Conservation (phyloP, 495 filamentous ascomycete genomes). For the Physcia stellaris region DNA sequence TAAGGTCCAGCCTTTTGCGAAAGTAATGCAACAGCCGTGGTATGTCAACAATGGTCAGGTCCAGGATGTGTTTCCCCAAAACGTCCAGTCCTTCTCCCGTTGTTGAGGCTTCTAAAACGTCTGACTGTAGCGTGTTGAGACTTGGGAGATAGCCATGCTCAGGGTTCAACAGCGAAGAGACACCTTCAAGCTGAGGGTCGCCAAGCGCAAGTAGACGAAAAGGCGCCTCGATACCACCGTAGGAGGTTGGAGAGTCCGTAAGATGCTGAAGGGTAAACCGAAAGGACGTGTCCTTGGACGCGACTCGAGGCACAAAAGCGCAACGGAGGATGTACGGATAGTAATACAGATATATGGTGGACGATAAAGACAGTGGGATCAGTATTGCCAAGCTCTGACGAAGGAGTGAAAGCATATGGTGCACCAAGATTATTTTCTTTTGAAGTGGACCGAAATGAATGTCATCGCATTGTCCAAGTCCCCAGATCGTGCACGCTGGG, state of each 20-base stretch:
- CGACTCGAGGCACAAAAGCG: constrained; percentile 49
- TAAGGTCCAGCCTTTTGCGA: constrained; percentile 71
- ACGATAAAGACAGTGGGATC: constrained; percentile 52
- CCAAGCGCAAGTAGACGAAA: constrained; percentile 84
- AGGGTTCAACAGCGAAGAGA: constrained; percentile 59
- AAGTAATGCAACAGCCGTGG: constrained; percentile 43
- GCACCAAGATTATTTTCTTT: too few relatives aligned
- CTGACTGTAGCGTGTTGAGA: constrained; percentile 33
- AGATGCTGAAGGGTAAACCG: constrained; percentile 24
- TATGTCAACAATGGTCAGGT: constrained; percentile 48
- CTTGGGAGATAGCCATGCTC: constrained; percentile 48
- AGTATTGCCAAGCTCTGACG: constrained; percentile 50
- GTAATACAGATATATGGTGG: constrained; percentile 69
- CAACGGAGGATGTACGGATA: constrained; percentile 77
- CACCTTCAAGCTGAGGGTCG: constrained; percentile 92
- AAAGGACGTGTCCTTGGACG: constrained; percentile 19
- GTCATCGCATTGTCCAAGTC: too few relatives aligned
- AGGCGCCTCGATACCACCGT: constrained; percentile 39
- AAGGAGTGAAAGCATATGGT: constrained; percentile 28
- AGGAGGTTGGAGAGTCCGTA: too few relatives aligned
- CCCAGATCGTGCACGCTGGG: too few relatives aligned
- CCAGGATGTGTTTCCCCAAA: constrained; percentile 32
- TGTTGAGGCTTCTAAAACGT: constrained; percentile 11
- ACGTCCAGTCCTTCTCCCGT: constrained; percentile 24
- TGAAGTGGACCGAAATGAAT: too few relatives aligned